These are phyloP conservation scores for Dryadomyces quercivorus DNA, from an alignment of 2,329 filamentous ascomycete genomes.

Conservation along the genomic window DNA sequence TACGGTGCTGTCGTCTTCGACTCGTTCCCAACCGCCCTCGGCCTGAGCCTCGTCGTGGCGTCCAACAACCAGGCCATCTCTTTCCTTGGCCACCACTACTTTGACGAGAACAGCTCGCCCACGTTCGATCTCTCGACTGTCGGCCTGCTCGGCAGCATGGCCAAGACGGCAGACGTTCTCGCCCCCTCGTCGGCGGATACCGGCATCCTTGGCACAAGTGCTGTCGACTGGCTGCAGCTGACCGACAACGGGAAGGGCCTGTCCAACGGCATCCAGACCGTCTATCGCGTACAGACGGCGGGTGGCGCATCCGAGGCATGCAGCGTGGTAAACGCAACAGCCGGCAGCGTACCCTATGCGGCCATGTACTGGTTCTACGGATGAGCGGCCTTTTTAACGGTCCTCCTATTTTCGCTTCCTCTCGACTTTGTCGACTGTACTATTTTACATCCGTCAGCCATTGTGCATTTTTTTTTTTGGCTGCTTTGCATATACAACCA, in stretches of 20 bases:
- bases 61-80: slow-evolving; percentile 17
- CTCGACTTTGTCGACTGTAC: neutral
- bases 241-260: slow-evolving; percentile 15
- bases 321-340: slow-evolving; percentile 21
- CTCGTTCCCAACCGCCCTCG: slow-evolving; percentile 29
- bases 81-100: slow-evolving; percentile 55
- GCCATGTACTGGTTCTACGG: slow-evolving; percentile 48
- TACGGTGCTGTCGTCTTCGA: slow-evolving; percentile 30
- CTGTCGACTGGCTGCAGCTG: slow-evolving; percentile 44
- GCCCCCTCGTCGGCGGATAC: slow-evolving; percentile 37
- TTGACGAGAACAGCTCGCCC: slow-evolving; percentile 40
- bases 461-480: neutral
- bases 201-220: slow-evolving; percentile 35
- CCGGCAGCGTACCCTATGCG: slow-evolving; percentile 41
- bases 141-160: slow-evolving; percentile 28
- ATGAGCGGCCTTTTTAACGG: slow-evolving; percentile 7
- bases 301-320: slow-evolving; percentile 36
- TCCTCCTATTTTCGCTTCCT: neutral
- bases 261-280: slow-evolving; percentile 23
- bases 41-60: slow-evolving; percentile 19
- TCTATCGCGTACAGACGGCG: slow-evolving; percentile 44
- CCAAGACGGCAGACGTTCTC: slow-evolving; percentile 34
- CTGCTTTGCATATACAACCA: neutral
- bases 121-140: slow-evolving; percentile 43
- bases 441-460: neutral